Evolutionary conservation across 169 alveolate genomes (phyloP).

Genomic region (Plasmodium adleri): DNA sequence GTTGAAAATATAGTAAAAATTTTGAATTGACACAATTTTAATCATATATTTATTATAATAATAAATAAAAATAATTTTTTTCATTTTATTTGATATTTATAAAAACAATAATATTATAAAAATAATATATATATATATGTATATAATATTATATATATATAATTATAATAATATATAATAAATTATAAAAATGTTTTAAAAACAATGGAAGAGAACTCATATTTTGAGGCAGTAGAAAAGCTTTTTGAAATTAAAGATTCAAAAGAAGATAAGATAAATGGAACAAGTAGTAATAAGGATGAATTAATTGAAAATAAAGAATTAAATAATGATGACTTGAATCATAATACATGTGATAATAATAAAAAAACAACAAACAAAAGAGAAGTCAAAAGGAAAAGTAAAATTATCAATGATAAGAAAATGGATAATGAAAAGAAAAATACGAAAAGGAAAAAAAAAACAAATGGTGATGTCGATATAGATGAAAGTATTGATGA

Average conservation of each 20-base stretch:
- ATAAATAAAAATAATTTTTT: too few species aligned
- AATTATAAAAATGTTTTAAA: constrained; percentile 9
- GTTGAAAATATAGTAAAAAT: too few species aligned
- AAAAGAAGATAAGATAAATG: neutral
- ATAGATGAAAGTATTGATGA: neutral
- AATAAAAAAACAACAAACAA: neutral
- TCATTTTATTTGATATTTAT: too few species aligned
- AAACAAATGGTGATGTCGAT: neutral
- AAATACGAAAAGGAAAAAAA: neutral
- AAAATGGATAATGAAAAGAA: constrained; percentile 6
- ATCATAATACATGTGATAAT: neutral
- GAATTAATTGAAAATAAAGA: constrained; percentile 16
- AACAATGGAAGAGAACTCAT: constrained; percentile 34
- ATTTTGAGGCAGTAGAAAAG: constrained; percentile 73
- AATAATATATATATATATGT: too few species aligned
- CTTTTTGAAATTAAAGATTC: constrained; percentile 25
- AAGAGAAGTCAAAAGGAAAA: neutral
- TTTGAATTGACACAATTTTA: too few species aligned
- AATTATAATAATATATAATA: neutral
- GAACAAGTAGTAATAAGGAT: constrained; percentile 14
- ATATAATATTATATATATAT: too few species aligned
- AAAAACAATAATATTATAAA: too few species aligned
- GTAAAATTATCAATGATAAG: neutral
- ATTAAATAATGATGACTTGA: neutral
- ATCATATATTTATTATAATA: too few species aligned